Percentiles rank a stretch among this genome's conserved stretches.
Conservation (phyloP, 176 grass and related monocot species). For the Triticum timopheevii region DNA sequence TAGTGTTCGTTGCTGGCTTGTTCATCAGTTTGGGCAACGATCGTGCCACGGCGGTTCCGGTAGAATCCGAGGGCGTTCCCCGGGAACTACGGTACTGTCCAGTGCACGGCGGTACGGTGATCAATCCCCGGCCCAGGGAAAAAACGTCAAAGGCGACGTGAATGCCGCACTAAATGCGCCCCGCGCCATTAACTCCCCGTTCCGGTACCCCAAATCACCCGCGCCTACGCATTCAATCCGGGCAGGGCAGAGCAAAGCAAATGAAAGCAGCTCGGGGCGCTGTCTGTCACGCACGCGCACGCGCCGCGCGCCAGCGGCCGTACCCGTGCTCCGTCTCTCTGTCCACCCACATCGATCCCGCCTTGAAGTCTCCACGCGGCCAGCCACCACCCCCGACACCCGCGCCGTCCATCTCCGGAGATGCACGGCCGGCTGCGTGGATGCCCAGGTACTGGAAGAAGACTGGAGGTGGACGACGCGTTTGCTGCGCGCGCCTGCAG, state of each 20-base stretch:
- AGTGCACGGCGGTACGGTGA: not conserved
- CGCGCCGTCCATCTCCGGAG: not conserved
- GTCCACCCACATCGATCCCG: not conserved
- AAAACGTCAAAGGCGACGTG: slow-evolving; percentile 27
- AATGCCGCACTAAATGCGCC: not conserved
- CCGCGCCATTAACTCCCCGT: not conserved
- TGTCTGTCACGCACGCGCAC: not conserved
- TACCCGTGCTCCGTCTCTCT: not conserved
- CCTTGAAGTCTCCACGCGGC: not conserved
- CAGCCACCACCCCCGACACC: not conserved
- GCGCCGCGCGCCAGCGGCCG: not conserved
- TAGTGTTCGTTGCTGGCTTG: not conserved
- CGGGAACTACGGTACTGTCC: not conserved
- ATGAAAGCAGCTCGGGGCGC: not conserved
- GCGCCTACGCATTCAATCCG: not conserved
- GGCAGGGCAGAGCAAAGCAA: not conserved
- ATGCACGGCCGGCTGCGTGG: not conserved
- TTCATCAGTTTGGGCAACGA: not conserved
- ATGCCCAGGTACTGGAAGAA: not conserved
- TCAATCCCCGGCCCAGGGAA: not conserved
- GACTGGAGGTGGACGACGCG: not conserved
- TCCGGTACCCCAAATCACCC: not conserved
- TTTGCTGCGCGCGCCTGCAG: not conserved
- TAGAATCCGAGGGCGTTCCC: not conserved
- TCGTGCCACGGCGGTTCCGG: no score